Base-by-base conservation (phyloP, 2,329 filamentous ascomycete species). In the Nakataea oryzae region DNA sequence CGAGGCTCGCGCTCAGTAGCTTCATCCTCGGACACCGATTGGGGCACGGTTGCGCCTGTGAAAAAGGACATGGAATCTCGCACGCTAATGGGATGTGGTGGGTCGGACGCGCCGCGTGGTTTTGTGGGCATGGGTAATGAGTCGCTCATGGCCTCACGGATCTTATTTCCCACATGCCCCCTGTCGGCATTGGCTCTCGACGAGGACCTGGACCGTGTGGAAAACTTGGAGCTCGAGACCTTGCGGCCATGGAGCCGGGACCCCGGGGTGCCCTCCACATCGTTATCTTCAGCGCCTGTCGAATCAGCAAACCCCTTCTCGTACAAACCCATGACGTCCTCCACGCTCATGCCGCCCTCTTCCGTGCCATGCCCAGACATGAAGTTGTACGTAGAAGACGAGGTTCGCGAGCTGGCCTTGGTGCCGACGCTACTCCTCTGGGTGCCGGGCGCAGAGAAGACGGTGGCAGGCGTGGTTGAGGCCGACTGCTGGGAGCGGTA, bases 391-490 rank as follows among this genome's bases (percentile, higher is more conserved):
- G 80, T 81, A 65, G 79, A 95, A 54, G 70, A 66, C 7, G 71
- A 72, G 75, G 76, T 88, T 61, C 87, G 80, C 1, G 89, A 92
- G 76, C 89, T 96, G 64, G 86, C 85, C 67, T 90, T 91, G 3
- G 91, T 95, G 66, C 88, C 73, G 59, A 95, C 81, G 70, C 92
- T 96, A 72, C 90, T 96, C 64, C 90, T 83, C 70, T 93, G 90
- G 1, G 91, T 96, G n/a, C 87, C 85, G 6, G 73, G 56, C 7
- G 67, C 65, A 2, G 72, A 71, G 47, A 70, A 73, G 13, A 71
- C 67, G 2, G 81, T 83, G 28, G 88, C 92, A 34, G 81, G 81
- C 29, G 77, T 75, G 6, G 81, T 82, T 3, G 82, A 84, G 47
- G 77, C 72, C 24, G 82, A 81, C 60, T 80, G 72, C 64, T 85